These are phyloP conservation scores for Acanthamoeba rhysodes DNA, from an alignment of 208 protist species.

Conservation along the genomic window DNA sequence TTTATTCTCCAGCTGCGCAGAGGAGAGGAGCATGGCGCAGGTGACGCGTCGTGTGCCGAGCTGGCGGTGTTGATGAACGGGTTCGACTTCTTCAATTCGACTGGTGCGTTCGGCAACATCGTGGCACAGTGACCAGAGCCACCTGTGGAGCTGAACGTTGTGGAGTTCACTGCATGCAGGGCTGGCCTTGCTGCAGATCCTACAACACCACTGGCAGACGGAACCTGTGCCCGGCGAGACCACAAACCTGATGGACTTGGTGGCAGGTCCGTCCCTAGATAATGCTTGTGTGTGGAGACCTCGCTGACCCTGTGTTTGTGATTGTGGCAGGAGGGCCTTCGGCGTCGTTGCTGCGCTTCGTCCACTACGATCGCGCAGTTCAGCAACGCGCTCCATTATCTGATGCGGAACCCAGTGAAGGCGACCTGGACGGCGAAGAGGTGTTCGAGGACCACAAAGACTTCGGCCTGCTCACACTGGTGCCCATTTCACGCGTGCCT, in stretches of 20 bases:
- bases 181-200: not conserved
- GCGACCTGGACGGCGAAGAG: not conserved
- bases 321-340: not conserved
- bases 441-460: conserved; percentile 39
- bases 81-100: not conserved
- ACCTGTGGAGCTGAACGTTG: not conserved
- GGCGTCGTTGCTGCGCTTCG: not conserved
- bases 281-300: not conserved
- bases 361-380: not conserved
- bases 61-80: not conserved
- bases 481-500: not conserved
- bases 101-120: not conserved
- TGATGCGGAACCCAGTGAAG: not conserved
- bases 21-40: too few species aligned
- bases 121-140: not conserved
- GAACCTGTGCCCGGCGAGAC: not conserved
- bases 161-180: not conserved
- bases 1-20: too few species aligned
- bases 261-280: not conserved
- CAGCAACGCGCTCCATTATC: too few species aligned
- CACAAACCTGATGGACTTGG: not conserved
- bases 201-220: not conserved
- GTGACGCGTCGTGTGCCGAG: not conserved
- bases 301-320: not conserved
- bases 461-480: not conserved